A percentile compares a stretch with the other conserved stretches of the same genome.
phyloP scores from a whole-genome alignment of 2,329 filamentous ascomycete species.

The Fusarium sp. region DNA sequence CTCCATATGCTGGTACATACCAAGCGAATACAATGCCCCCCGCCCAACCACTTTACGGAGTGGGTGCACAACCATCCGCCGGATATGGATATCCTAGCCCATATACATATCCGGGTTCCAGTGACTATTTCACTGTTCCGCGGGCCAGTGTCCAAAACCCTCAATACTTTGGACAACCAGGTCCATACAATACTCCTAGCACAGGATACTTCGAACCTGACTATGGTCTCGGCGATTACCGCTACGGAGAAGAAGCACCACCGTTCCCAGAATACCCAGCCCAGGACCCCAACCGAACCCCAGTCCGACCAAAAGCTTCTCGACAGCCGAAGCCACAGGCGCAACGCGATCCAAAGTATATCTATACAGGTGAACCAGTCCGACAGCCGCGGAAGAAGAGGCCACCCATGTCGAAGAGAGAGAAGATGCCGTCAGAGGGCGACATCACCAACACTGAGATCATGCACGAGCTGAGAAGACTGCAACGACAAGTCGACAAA shows the following conservation, averaged over 20 bases:
- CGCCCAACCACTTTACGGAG: too few relatives aligned
- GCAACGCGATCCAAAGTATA: neutral
- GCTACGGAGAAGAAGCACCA: neutral
- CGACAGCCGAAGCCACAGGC: neutral
- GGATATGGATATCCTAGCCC: neutral
- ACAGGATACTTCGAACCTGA: neutral
- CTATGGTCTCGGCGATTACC: neutral
- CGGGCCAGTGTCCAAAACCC: neutral
- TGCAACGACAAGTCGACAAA: neutral
- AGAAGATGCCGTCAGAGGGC: neutral
- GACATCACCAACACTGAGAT: neutral
- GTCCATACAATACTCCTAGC: neutral
- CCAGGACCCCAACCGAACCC: neutral
- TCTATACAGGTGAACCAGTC: neutral
- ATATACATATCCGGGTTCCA: neutral
- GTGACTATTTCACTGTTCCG: neutral
- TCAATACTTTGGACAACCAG: neutral
- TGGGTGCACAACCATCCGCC: too few relatives aligned
- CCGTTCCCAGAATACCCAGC: slow-evolving; percentile 2
- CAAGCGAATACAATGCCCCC: neutral
- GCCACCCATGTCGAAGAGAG: neutral
- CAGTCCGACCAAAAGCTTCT: neutral
- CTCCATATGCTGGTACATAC: neutral
- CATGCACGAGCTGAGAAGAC: neutral
- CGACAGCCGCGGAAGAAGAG: neutral